Percentiles rank a stretch among this genome's conserved stretches.
phyloP scores from a whole-genome alignment of 164 flowering plant species.

The Sedum album region DNA sequence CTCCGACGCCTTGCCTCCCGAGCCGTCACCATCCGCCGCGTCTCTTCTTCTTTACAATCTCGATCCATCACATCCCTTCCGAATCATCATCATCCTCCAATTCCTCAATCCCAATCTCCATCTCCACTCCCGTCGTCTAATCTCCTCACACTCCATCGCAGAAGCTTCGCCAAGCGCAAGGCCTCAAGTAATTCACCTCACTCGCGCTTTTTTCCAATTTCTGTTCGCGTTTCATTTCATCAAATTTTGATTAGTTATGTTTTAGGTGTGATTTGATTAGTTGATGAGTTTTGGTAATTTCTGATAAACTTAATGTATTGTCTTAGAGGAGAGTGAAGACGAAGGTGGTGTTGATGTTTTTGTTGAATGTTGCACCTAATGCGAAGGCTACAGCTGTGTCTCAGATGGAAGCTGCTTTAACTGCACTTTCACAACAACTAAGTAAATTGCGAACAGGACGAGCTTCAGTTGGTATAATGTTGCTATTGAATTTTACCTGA shows the following conservation, averaged over 20 bases:
- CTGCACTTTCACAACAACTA: slow-evolving; percentile 72
- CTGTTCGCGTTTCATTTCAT: not conserved
- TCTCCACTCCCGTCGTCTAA: not conserved
- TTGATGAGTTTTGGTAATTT: no score
- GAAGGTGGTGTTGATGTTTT: slow-evolving; percentile 21
- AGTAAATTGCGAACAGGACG: slow-evolving; percentile 78
- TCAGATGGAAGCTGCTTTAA: slow-evolving; percentile 83
- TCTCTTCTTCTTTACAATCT: not conserved
- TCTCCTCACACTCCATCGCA: not conserved
- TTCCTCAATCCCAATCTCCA: not conserved
- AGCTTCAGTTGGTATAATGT: slow-evolving; percentile 62
- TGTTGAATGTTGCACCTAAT: slow-evolving; percentile 46
- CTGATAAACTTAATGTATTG: no score
- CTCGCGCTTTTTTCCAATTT: no score
- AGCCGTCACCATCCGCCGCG: not conserved
- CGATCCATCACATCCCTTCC: not conserved
- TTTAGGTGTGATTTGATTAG: no score
- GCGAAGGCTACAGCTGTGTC: slow-evolving; percentile 53
- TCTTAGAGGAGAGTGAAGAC: no score
- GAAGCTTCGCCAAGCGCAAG: not conserved
- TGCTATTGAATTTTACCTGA: not conserved
- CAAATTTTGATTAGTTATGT: not conserved
- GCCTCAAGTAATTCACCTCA: not conserved
- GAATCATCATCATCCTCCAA: not conserved
- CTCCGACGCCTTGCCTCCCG: not conserved